Evolutionary conservation across 208 protist genomes (phyloP), one percentile per base, ranked within the genome.

Genomic region (Leishmania turanica): DNA sequence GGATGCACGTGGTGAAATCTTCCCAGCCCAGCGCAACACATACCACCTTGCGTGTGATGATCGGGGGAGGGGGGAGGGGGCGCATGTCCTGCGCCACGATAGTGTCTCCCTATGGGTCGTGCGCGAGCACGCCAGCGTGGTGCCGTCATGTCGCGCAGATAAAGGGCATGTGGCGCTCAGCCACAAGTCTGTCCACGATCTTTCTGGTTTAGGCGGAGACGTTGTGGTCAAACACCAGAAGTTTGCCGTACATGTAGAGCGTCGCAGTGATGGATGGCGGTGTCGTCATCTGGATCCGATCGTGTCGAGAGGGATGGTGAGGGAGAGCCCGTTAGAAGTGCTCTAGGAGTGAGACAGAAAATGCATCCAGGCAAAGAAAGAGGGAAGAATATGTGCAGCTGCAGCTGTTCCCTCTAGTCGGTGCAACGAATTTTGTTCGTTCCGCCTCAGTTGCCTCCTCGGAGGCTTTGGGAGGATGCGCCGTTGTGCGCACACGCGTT

Each of bases 221-320:
- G 54, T 42, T 75, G 75, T 92, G 88, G 5, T 87, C 42, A 1
- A 86, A 84, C 7, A 49, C 77, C 27, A 94, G 80, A 34, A 92
- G 51, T 19, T 89, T 92, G 49, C 91, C 89, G 60, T 94, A 87
- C 81, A 94, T 88, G 82, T 94, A 87, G 7, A 85, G 87, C 45
- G 81, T 84, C 54, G 87, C 84, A 7, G 83, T 81, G 11, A 89
- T 85, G 68, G 83, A 89, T 5, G 77, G 76, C 31, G 71, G 24
- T 9, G 31, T 42, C 24, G 58, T 70, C 81, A 58, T 58, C 5
- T 11, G 42, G 15, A n/a, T n/a, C 45, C 0, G 19, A 15, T 47
- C 19, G 3, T 27, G 27, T 1, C 15, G 65, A 58, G 70, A 15
- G 42, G n/a, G 37, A n/a, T 2, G 7, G 9, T 37, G 34, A 47